Percentiles rank a stretch among this genome's conserved stretches.
Conservation (phyloP, 768 basidiomycete species). For the Suillus decipiens region DNA sequence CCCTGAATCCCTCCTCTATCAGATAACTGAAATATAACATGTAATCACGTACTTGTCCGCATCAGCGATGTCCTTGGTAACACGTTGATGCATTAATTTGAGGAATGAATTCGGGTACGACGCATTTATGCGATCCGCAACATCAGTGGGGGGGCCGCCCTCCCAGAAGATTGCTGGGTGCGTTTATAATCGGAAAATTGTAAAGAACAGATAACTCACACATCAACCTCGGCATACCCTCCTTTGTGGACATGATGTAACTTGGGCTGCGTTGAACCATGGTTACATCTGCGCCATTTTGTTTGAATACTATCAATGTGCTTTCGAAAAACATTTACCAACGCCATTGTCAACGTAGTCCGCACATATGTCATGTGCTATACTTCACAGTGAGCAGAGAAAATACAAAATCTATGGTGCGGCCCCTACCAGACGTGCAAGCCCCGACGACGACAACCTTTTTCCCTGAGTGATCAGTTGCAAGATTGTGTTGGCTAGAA, state of each 20-base stretch:
- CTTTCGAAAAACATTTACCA: slow-evolving; percentile 32
- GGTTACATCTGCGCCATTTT: slow-evolving; percentile 38
- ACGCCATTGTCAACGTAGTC: slow-evolving; percentile 48
- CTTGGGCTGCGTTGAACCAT: slow-evolving; percentile 56
- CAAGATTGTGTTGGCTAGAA: slow-evolving; percentile 55
- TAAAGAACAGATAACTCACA: slow-evolving; percentile 17
- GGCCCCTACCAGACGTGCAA: slow-evolving; percentile 51
- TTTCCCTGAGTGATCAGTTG: slow-evolving; percentile 61
- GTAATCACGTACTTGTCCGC: slow-evolving; percentile 49
- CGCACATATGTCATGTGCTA: slow-evolving; percentile 52
- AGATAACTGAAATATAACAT: not conserved
- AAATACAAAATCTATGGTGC: not conserved
- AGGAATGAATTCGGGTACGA: slow-evolving; percentile 41
- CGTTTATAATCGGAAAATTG: slow-evolving; percentile 14
- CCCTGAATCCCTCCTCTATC: slow-evolving; percentile 29
- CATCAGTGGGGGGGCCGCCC: slow-evolving; percentile 46
- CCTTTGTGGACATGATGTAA: slow-evolving; percentile 50
- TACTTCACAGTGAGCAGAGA: slow-evolving; percentile 16
- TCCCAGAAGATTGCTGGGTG: slow-evolving; percentile 39
- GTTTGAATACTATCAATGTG: not conserved
- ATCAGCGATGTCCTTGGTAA: slow-evolving; percentile 47
- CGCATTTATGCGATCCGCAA: slow-evolving; percentile 54
- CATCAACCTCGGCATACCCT: slow-evolving; percentile 34
- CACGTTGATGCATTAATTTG: slow-evolving; percentile 36
- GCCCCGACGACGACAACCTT: slow-evolving; percentile 72